Base-by-base conservation (phyloP, 768 basidiomycete species). In the Lyophyllum atratum region DNA sequence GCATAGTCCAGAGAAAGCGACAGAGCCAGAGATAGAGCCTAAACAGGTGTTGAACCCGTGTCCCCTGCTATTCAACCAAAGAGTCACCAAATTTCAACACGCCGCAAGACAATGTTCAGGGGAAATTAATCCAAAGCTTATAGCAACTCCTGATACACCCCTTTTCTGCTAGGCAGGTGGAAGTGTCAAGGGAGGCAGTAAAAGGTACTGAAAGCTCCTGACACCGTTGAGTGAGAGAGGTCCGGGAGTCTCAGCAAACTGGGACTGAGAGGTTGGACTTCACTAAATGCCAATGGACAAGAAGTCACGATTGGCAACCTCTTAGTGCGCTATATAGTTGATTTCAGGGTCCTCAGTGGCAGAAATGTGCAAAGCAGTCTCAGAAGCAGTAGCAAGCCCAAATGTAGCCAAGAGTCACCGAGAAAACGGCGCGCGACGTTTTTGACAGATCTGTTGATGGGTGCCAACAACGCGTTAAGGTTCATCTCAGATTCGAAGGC, bases 41-140 rank as follows among this genome's bases (percentile, higher is more conserved):
- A 55, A 49, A 55, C 54, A 55, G 54, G 54, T 55, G 54, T 55
- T 55, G 47, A 55, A 55, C 47, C 48, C 28, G 24, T 55, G 47
- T 49, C 39, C 48, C 34, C 34, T 37, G 34, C 34, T 37, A 37
- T 37, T 37, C 34, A 37, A 37, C 34, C 12, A 37, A 37, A 37
- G 34, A 37, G 4, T 37, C 34, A 37, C 34, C 34, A 5, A 9
- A 37, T 37, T 37, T 37, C 34, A 37, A 37, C 34, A 37, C 17
- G 34, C 34, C 34, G 12, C 34, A 37, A 37, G 34, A 37, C 34
- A 37, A 37, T 37, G 34, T 37, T 37, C 34, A 37, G 34, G 34
- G 34, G 34, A 37, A 37, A 37, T 37, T 37, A 37, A 37, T 37
- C 34, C 34, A 37, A 37, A 37, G 34, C 34, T 37, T 37, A 37